Evolutionary conservation across 1,139 yeast genomes (phyloP).

Genomic region (Debaryomyces psychrophilus): DNA sequence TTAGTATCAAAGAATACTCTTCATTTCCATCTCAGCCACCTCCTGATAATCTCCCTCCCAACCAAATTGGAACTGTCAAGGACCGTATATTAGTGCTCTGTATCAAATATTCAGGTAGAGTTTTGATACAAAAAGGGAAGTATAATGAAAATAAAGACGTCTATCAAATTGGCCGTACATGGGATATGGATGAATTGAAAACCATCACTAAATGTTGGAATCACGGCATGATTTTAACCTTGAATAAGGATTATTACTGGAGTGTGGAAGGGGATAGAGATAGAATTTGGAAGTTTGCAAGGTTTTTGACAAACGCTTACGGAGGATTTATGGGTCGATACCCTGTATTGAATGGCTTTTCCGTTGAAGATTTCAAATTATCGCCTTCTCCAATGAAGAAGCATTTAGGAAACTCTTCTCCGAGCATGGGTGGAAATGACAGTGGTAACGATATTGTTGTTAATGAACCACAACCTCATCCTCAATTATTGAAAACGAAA

Average conservation of each 20-base stretch:
- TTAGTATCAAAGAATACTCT: slow-evolving; percentile 42
- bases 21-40: slow-evolving; percentile 45
- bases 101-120: slow-evolving; percentile 56
- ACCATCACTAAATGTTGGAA: slow-evolving; percentile 54
- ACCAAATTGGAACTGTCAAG: slow-evolving; percentile 42
- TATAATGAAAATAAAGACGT: slow-evolving; percentile 67
- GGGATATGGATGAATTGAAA: slow-evolving; percentile 80
- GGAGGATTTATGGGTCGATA: slow-evolving; percentile 67
- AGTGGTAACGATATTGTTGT: slow-evolving; percentile 19
- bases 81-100: slow-evolving; percentile 46
- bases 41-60: slow-evolving; percentile 32
- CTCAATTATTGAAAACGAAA: slow-evolving; percentile 28
- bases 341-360: slow-evolving; percentile 56
- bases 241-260: slow-evolving; percentile 90
- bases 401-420: slow-evolving; percentile 8
- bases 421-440: slow-evolving; percentile 1
- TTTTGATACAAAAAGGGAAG: slow-evolving; percentile 83
- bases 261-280: slow-evolving; percentile 70
- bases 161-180: slow-evolving; percentile 90
- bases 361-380: slow-evolving; percentile 39
- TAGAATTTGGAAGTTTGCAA: slow-evolving; percentile 58
- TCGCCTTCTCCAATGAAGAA: slow-evolving; percentile 31
- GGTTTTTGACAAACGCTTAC: slow-evolving; percentile 63
- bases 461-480: slow-evolving; percentile 29
- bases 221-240: slow-evolving; percentile 61